phyloP scores from a whole-genome alignment of 352 stramenopile species.

The Pythium folliculosum region DNA sequence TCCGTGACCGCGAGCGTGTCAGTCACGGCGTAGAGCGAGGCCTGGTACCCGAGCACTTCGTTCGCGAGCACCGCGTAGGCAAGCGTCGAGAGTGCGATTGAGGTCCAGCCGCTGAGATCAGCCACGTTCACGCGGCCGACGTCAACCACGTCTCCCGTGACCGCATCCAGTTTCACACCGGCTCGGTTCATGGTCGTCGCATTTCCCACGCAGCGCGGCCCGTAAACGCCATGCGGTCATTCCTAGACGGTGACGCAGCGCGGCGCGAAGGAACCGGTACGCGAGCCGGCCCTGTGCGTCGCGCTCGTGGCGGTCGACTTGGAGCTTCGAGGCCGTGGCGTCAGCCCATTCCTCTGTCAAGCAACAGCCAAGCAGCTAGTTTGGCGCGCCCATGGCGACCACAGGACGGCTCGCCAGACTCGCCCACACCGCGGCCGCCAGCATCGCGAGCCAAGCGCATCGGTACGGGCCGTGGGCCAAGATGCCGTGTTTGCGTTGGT shows the following conservation, averaged over 20 bases:
- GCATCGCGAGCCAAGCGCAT: no score
- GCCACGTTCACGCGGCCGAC: constrained; percentile 32
- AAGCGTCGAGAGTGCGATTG: constrained; percentile 30
- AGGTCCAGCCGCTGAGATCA: constrained; percentile 33
- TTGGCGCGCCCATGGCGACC: background rate
- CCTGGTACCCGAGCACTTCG: constrained; percentile 26
- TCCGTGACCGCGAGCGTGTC: constrained; percentile 6
- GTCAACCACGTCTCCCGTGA: constrained; percentile 13
- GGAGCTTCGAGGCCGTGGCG: constrained; percentile 26
- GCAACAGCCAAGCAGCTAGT: constrained; percentile 47
- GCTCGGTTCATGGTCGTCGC: constrained; percentile 26
- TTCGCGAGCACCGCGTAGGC: constrained; percentile 36
- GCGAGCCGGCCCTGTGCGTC: constrained; percentile 33
- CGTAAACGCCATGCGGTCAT: constrained; percentile 24
- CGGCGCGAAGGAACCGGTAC: constrained; percentile 44
- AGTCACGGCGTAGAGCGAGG: constrained; percentile 21
- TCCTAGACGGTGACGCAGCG: constrained; percentile 38
- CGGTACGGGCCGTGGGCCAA: no score
- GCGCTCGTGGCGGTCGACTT: constrained; percentile 28
- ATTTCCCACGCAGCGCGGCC: constrained; percentile 9
- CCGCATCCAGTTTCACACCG: constrained; percentile 15
- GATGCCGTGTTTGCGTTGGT: no score
- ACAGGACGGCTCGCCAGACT: no score
- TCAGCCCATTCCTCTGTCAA: constrained; percentile 40
- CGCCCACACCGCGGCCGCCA: no score